Conservation (phyloP, 176 grass and related monocot species). For the Echinochloa phyllopogon region DNA sequence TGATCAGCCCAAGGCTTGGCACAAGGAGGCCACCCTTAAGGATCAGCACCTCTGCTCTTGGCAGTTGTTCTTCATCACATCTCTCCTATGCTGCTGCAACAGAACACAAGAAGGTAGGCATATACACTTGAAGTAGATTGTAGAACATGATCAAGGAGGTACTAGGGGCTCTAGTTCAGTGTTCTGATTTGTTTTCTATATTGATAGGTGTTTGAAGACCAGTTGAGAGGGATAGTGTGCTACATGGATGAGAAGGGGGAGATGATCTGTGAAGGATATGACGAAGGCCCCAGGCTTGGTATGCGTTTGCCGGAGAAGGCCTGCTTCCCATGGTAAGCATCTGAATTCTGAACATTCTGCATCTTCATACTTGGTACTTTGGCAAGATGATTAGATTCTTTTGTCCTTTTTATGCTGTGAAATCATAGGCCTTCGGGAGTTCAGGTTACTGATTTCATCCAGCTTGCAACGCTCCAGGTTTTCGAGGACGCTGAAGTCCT, state of each 20-base stretch:
- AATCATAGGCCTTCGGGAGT: constrained; percentile 29
- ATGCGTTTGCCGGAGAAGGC: constrained; percentile 51
- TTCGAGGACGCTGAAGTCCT: constrained; percentile 52
- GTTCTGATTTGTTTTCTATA: background rate
- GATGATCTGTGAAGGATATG: constrained; percentile 87
- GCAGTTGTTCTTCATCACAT: background rate
- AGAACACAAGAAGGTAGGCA: constrained; percentile 13
- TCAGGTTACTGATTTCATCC: constrained; percentile 59
- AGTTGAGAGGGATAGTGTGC: constrained; percentile 76
- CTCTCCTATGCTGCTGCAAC: constrained; percentile 22
- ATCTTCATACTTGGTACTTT: background rate
- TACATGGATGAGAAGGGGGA: constrained; percentile 83
- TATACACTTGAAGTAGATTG: background rate
- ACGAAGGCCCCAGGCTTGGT: constrained; percentile 74
- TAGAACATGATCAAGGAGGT: background rate
- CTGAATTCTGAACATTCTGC: background rate
- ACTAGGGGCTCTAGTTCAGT: background rate
- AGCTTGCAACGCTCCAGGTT: constrained; percentile 45
- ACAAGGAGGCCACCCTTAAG: constrained; percentile 29
- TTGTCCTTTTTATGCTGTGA: background rate
- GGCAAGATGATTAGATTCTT: background rate
- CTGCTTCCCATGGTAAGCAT: constrained; percentile 52
- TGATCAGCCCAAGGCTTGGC: constrained; percentile 14
- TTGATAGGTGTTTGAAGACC: constrained; percentile 78
- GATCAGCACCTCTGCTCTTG: constrained; percentile 32